phyloP scores from a whole-genome alignment of 192 early-diverging fungal genomes.

The Gonapodya sp. region DNA sequence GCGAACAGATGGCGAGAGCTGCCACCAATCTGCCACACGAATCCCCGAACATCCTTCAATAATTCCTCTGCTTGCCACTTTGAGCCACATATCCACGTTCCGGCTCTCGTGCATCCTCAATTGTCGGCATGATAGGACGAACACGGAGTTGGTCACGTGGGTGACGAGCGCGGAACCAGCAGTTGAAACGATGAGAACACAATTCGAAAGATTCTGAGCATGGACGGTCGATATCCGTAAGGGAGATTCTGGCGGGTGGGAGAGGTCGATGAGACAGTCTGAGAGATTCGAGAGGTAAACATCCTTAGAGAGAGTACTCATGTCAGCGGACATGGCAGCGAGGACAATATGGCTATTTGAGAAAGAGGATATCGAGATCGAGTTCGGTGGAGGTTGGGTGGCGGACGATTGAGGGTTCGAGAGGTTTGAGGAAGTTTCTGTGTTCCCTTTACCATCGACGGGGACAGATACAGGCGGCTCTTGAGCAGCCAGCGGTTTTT shows the following conservation, averaged over 20 bases:
- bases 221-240: slow-evolving; percentile 60
- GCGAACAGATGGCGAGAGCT: slow-evolving; percentile 20
- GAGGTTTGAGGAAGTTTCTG: too few species aligned
- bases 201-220: slow-evolving; percentile 55
- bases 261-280: slow-evolving; percentile 55
- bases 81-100: slow-evolving; percentile 51
- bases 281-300: slow-evolving; percentile 46
- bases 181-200: slow-evolving; percentile 57
- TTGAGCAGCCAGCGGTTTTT: slow-evolving; percentile 21
- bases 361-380: slow-evolving; percentile 24
- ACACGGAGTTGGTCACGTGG: slow-evolving; percentile 44
- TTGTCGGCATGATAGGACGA: slow-evolving; percentile 69
- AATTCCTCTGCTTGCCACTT: slow-evolving; percentile 70
- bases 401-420: too few species aligned
- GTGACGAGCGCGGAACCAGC: slow-evolving; percentile 64
- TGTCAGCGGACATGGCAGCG: neutral
- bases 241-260: slow-evolving; percentile 20
- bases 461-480: too few species aligned
- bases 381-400: slow-evolving; percentile 21
- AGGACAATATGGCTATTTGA: slow-evolving; percentile 23
- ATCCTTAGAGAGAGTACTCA: slow-evolving; percentile 30
- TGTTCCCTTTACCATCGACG: too few species aligned
- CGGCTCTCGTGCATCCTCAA: slow-evolving; percentile 70
- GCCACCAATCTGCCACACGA: slow-evolving; percentile 47
- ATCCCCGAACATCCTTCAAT: slow-evolving; percentile 70